Percentiles rank a stretch among this genome's conserved stretches.
These are phyloP conservation scores for Mortierella alpina DNA, from an alignment of 192 early-diverging fungal genomes.

Conservation along the genomic window DNA sequence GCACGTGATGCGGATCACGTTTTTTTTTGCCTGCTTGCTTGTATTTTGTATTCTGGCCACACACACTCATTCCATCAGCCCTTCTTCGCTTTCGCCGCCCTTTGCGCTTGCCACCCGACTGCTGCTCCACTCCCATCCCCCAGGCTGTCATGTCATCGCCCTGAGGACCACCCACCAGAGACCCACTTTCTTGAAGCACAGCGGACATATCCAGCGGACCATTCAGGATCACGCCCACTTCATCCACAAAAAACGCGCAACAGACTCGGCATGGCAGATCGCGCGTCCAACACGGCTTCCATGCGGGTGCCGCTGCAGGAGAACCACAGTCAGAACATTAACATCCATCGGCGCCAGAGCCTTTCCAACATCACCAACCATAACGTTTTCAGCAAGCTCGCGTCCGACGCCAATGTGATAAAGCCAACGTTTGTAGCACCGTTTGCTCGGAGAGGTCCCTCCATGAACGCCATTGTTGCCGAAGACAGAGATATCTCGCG, in stretches of 20 bases:
- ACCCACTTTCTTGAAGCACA: background rate
- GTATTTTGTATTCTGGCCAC: too few species aligned
- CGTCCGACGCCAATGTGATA: background rate
- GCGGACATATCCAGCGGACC: background rate
- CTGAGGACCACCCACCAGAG: background rate
- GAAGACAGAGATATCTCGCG: slow-evolving; percentile 9
- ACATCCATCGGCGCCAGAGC: background rate
- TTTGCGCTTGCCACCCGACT: too few species aligned
- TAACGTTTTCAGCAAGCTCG: background rate
- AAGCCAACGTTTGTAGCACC: background rate
- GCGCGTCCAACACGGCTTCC: background rate
- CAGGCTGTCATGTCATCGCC: too few species aligned
- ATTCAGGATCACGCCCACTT: slow-evolving; percentile 1
- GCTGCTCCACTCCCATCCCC: too few species aligned
- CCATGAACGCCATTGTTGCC: background rate
- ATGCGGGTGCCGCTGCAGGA: slow-evolving; percentile 14
- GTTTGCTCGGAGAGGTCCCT: background rate
- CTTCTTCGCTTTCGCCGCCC: too few species aligned
- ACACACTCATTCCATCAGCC: too few species aligned
- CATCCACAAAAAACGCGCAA: background rate
- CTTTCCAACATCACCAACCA: background rate
- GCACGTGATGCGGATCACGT: too few species aligned
- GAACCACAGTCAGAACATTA: background rate
- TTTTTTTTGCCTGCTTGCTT: too few species aligned
- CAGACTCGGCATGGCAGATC: slow-evolving; percentile 22